These are phyloP conservation scores for Corylus americana DNA, from an alignment of 306 rosid species.

Conservation along the genomic window DNA sequence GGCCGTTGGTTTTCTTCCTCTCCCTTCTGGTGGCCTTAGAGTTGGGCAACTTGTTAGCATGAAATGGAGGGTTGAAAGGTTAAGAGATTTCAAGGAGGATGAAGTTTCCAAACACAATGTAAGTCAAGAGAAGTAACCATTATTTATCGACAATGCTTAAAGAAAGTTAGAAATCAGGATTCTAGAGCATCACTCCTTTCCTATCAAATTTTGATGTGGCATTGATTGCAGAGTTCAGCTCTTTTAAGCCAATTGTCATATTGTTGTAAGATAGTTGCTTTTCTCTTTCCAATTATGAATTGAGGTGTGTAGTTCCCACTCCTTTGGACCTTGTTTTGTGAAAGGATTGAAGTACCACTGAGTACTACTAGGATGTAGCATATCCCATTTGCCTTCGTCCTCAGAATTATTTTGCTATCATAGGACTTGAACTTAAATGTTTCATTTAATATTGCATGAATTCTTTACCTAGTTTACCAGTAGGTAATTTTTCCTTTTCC, in stretches of 20 bases:
- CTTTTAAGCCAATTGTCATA: neutral
- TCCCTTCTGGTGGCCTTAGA: slow-evolving; percentile 78
- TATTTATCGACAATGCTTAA: neutral
- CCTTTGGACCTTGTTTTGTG: no score
- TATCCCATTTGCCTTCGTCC: neutral
- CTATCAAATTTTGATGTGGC: neutral
- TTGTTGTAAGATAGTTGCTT: neutral
- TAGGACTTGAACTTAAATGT: neutral
- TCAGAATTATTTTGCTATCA: neutral
- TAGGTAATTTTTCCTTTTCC: neutral
- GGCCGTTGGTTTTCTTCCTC: slow-evolving; percentile 97
- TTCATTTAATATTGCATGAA: neutral
- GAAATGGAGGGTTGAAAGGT: slow-evolving; percentile 97
- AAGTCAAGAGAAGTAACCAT: slow-evolving; percentile 33
- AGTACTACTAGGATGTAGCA: no score
- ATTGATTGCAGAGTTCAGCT: neutral
- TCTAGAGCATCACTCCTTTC: neutral
- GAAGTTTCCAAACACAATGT: slow-evolving; percentile 55
- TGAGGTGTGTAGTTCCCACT: no score
- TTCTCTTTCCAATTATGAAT: no score
- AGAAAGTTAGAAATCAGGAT: neutral
- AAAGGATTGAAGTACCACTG: no score
- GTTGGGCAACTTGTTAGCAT: slow-evolving; percentile 89
- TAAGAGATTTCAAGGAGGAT: slow-evolving; percentile 61
- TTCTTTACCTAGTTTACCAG: neutral